Conservation (phyloP, 257 asterid species). For the Lantana camara region DNA sequence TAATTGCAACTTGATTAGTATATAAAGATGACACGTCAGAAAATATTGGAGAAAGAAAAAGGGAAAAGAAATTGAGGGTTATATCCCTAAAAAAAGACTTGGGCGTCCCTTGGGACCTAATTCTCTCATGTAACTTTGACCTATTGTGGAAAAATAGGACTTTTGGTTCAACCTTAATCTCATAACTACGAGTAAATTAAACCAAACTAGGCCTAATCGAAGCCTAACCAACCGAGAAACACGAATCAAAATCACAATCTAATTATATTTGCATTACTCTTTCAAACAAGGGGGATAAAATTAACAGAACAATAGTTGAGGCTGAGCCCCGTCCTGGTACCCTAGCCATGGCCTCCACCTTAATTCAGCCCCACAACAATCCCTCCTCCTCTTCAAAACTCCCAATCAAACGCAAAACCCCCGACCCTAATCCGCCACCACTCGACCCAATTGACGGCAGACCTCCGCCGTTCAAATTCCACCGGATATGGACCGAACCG, state of each 20-base stretch:
- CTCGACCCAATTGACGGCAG: slow-evolving; percentile 21
- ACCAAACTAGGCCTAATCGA: too few species aligned
- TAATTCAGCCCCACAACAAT: slow-evolving; percentile 29
- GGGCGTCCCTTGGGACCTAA: too few species aligned
- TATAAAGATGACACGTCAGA: too few species aligned
- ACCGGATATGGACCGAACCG: slow-evolving; percentile 86
- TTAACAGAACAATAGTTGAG: background rate
- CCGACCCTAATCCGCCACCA: slow-evolving; percentile 39
- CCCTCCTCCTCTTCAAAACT: slow-evolving; percentile 59
- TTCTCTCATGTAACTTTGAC: too few species aligned
- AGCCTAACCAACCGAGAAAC: slow-evolving; percentile 30
- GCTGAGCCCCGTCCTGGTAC: slow-evolving; percentile 30
- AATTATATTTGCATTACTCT: background rate
- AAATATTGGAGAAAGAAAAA: too few species aligned
- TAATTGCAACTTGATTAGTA: too few species aligned
- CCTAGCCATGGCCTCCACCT: slow-evolving; percentile 67
- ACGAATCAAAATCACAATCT: background rate
- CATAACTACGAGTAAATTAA: too few species aligned
- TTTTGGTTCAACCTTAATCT: too few species aligned
- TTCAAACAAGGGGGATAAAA: slow-evolving; percentile 1
- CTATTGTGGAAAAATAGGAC: too few species aligned
- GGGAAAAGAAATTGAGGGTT: too few species aligned
- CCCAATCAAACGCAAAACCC: slow-evolving; percentile 82
- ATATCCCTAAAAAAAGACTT: too few species aligned
- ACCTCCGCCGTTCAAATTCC: slow-evolving; percentile 73